Conservation (phyloP, 306 rosid species). For the Vicia villosa region DNA sequence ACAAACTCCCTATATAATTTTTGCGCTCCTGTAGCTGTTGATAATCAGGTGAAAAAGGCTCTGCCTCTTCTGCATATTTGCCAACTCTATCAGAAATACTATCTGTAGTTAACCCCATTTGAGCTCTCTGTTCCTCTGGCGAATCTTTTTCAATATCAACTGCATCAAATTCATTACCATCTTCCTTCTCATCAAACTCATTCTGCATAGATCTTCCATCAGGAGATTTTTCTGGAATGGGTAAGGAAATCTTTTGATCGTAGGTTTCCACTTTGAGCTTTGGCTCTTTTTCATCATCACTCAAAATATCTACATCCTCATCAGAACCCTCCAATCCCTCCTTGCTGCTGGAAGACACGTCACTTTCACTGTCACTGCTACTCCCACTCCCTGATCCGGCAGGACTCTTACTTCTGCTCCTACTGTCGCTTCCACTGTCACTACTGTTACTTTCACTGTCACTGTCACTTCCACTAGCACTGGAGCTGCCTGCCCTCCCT, state of each 20-base stretch:
- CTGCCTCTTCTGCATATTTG: slow-evolving; percentile 47
- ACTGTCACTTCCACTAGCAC: slow-evolving; percentile 86
- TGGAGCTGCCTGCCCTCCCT: slow-evolving; percentile 73
- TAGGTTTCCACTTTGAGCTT: slow-evolving; percentile 58
- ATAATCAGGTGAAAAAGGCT: slow-evolving; percentile 51
- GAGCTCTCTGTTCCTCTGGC: slow-evolving; percentile 60
- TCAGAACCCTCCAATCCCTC: slow-evolving; percentile 71
- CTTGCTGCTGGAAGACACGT: slow-evolving; percentile 84
- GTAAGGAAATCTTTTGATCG: slow-evolving; percentile 52
- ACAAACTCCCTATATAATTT: slow-evolving; percentile 66
- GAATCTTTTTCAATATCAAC: slow-evolving; percentile 74
- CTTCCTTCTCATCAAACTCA: slow-evolving; percentile 66
- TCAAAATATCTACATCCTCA: slow-evolving; percentile 94
- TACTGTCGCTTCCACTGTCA: slow-evolving; percentile 85
- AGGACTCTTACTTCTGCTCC: slow-evolving; percentile 80
- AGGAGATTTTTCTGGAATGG: slow-evolving; percentile 55
- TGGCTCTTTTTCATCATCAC: slow-evolving; percentile 92
- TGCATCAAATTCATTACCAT: slow-evolving; percentile 62
- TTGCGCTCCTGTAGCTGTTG: slow-evolving; percentile 63
- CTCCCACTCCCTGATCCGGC: slow-evolving; percentile 77
- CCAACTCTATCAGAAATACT: slow-evolving; percentile 41
- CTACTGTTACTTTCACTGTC: slow-evolving; percentile 90
- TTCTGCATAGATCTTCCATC: slow-evolving; percentile 53
- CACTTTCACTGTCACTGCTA: slow-evolving; percentile 94
- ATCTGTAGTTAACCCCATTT: slow-evolving; percentile 41